Evolutionary conservation across 2,329 filamentous ascomycete species (phyloP), one percentile per base, ranked within the genome.

Genomic region (Penicillium sp.): DNA sequence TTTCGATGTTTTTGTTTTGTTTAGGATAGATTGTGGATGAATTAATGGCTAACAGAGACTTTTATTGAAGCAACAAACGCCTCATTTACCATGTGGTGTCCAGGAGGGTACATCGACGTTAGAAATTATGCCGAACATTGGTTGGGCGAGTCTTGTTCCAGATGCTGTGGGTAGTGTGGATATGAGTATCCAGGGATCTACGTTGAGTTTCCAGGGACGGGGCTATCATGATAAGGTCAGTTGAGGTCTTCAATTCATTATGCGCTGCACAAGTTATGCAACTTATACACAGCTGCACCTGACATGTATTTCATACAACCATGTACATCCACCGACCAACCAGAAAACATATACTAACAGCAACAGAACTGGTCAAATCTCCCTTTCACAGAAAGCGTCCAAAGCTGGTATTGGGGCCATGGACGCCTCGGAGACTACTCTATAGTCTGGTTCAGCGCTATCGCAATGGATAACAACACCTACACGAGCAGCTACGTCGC

Each of bases 371-470:
- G 78, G 78, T 72, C 72, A 4, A 67, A 75, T 55, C 58, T 58
- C 27, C 72, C 76, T 1, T 77, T 80, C 53, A 29, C 54, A 11
- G 53, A 66, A 4, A 68, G 62, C 16, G 63, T 75, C 9, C 54
- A 59, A 31, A 73, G 68, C 31, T 79, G 77, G 74, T 78, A 79
- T 62, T 80, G 77, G 76, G 78, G 80, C n/a, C 79, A 80, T 55
- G 77, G 67, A 3, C 68, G 67, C 23, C 53, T 80, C 1, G 78
- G 77, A 0, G 63, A 69, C 0, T 80, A 79, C 69, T 74, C 75
- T 2, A 59, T 81, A 25, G 75, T 81, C 23, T 81, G 78, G 78
- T 77, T 79, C 58, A 72, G 76, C 53, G 66, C 69, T 2, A 53
- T 76, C 19, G 55, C 55, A 7, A 54, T 63, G 5, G 68, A 64